A percentile compares a stretch with the other conserved stretches of the same genome.
These are phyloP conservation scores for Nothophytophthora sp. DNA, from an alignment of 352 stramenopile species.

Conservation along the genomic window DNA sequence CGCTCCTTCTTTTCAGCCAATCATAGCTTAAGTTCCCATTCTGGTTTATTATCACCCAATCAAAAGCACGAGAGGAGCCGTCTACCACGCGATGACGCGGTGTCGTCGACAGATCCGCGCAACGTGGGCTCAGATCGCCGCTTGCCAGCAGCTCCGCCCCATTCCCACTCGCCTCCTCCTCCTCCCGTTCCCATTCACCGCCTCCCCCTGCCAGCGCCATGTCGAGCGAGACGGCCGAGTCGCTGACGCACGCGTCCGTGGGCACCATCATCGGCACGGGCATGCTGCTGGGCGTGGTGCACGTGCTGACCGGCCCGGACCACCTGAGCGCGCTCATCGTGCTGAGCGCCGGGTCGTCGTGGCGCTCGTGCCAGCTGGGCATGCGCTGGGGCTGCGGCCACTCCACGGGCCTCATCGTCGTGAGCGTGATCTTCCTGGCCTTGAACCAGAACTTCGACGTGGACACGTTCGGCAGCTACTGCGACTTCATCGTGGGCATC, in stretches of 20 bases:
- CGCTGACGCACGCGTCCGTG: conserved; percentile 31
- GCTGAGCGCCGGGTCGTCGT: conserved; percentile 73
- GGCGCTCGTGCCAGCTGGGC: conserved; percentile 70
- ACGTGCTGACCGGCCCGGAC: conserved; percentile 76
- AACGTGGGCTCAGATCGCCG: too few relatives aligned
- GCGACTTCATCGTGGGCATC: conserved; percentile 56
- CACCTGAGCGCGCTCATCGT: conserved; percentile 89
- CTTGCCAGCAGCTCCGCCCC: too few relatives aligned
- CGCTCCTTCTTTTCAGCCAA: too few relatives aligned
- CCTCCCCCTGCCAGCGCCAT: background rate
- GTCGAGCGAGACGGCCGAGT: conserved; percentile 42
- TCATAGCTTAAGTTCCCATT: too few relatives aligned
- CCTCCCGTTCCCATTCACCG: background rate
- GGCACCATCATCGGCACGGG: conserved; percentile 51
- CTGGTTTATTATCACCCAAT: too few relatives aligned
- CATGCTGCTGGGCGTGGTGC: conserved; percentile 49
- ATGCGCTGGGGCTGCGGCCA: conserved; percentile 89
- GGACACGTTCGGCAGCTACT: conserved; percentile 44
- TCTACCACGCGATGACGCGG: too few relatives aligned
- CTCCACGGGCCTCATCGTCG: conserved; percentile 71
- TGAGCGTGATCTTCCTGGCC: conserved; percentile 64
- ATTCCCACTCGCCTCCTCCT: too few relatives aligned
- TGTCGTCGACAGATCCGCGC: too few relatives aligned
- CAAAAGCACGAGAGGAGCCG: too few relatives aligned
- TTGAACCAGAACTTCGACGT: conserved; percentile 40